Evolutionary conservation across 306 rosid genomes (phyloP).

Genomic region (Vigna unguiculata): DNA sequence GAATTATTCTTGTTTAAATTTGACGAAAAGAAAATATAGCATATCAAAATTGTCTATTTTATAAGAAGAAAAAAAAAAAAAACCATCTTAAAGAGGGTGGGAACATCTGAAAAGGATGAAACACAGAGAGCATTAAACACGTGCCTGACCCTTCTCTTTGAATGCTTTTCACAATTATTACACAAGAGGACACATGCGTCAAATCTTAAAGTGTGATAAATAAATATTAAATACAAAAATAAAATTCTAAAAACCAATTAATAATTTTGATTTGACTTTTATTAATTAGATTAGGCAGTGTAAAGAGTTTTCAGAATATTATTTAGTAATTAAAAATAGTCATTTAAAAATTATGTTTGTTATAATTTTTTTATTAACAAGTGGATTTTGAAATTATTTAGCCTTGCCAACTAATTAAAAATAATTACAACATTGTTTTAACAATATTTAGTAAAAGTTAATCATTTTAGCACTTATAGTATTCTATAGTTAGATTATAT

Average conservation of each 20-base stretch:
- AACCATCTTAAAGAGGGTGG: too few species aligned
- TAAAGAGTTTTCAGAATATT: neutral
- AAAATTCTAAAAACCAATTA: neutral
- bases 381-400: neutral
- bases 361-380: neutral
- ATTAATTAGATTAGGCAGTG: neutral
- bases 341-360: neutral
- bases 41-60: too few species aligned
- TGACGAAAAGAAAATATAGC: too few species aligned
- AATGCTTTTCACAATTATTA: neutral
- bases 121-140: neutral
- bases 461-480: neutral
- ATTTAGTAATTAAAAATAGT: neutral
- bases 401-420: neutral
- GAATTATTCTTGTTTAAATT: too few species aligned
- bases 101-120: too few species aligned
- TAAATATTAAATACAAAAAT: neutral
- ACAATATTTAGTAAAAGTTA: neutral
- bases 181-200: neutral
- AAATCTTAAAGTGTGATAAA: neutral
- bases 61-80: too few species aligned
- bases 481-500: neutral
- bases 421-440: too few species aligned
- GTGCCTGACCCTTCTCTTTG: neutral
- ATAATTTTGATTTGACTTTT: neutral